phyloP scores from a whole-genome alignment of 1,284 basidiomycete species.

The Moesziomyces aphidis region DNA sequence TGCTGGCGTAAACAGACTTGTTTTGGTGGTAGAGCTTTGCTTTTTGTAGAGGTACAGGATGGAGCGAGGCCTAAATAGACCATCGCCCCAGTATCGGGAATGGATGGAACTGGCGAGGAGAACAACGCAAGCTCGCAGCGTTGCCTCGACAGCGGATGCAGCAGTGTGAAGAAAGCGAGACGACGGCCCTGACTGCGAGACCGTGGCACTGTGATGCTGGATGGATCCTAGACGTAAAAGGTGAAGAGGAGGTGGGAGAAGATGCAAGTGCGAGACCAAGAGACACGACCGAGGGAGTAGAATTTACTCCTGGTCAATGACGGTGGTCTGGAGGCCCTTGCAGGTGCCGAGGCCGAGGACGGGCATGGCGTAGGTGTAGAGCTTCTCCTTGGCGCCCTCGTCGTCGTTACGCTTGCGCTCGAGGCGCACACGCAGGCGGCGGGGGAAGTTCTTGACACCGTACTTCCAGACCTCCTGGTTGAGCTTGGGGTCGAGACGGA shows the following conservation, averaged over 20 bases:
- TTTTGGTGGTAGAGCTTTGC: slow-evolving; percentile 43
- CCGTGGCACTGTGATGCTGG: slow-evolving; percentile 26
- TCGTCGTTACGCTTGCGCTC: slow-evolving; percentile 69
- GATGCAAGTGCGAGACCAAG: slow-evolving; percentile 38
- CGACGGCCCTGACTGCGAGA: slow-evolving; percentile 31
- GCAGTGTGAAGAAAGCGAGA: slow-evolving; percentile 21
- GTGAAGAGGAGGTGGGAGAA: slow-evolving; percentile 7
- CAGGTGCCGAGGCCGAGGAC: slow-evolving; percentile 66
- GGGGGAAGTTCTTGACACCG: slow-evolving; percentile 67
- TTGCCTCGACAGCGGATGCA: slow-evolving; percentile 16
- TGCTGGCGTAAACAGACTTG: slow-evolving; percentile 47
- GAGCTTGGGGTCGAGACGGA: slow-evolving; percentile 68
- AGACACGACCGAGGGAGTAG: slow-evolving; percentile 22
- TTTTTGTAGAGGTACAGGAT: slow-evolving; percentile 49
- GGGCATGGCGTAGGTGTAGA: slow-evolving; percentile 66
- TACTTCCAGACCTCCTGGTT: slow-evolving; percentile 68
- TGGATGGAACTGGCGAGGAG: slow-evolving; percentile 18
- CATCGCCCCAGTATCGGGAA: slow-evolving; percentile 28
- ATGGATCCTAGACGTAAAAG: slow-evolving; percentile 16
- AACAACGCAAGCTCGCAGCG: slow-evolving; percentile 46
- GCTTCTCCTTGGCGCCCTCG: slow-evolving; percentile 68
- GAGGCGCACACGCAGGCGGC: slow-evolving; percentile 64
- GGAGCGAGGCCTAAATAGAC: slow-evolving; percentile 8
- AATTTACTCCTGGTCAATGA: slow-evolving; percentile 65
- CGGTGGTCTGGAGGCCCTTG: slow-evolving; percentile 66